Evolutionary conservation across 257 asterid genomes (phyloP), one percentile per base, ranked within the genome.

Genomic region (Solanum ossicruentum): DNA sequence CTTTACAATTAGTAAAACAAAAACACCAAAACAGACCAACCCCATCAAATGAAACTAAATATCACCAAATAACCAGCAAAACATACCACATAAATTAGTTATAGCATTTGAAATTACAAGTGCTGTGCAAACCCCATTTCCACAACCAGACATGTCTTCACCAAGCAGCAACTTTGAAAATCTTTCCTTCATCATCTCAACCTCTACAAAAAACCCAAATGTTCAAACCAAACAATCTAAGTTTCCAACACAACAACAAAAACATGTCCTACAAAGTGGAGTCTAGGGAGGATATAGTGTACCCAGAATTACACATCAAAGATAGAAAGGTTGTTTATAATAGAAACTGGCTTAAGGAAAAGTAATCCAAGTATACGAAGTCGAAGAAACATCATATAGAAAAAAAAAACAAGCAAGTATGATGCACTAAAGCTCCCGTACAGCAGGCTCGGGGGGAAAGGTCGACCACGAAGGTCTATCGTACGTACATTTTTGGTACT

Each of bases 61-160:
- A 23, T 43, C 65, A 26, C 18, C 0, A 70, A 80, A 43, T 39
- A 84, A 18, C 26, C 15, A n/a, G 3, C 21, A 79, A 18, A 85
- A 70, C 88, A 41, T 88, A 95, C 98, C 98, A 85, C 92, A 93
- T 11, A 95, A 95, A 91, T 95, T 93, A 81, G 98, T 95, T 18
- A 93, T 93, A 23, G 98, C 95, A 89, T 95, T 95, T 58, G 98
- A 95, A 86, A 93, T 85, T 56, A 93, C 95, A 61, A 95, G 89
- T 80, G 98, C 96, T 81, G 95, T 90, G 85, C 91, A 93, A 85
- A 95, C 98, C 32, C 98, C 98, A 89, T 92, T 93, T 84, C 97
- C 98, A 84, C 93, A 88, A 78, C 98, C 98, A 57, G 98, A 95
- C 98, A 95, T 95, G 81, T 95, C 98, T 88, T 95, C 97, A 21